Conservation (phyloP, 1,139 yeast species). For the Debaryomyces fabryi region DNA sequence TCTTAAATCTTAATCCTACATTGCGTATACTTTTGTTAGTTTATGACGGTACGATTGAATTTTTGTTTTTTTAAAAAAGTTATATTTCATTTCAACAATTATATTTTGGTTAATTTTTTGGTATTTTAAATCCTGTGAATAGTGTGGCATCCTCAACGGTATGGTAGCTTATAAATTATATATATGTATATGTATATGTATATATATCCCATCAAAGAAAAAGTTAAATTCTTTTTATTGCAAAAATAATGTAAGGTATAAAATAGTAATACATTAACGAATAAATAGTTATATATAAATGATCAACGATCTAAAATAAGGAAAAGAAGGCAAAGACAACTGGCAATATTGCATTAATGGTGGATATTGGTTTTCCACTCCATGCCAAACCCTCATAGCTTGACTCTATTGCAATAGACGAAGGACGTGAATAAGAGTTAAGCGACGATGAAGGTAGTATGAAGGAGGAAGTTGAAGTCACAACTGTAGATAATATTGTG, state of each 20-base stretch:
- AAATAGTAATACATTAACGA: constrained; percentile 4
- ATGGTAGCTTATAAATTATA: constrained; percentile 20
- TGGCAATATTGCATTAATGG: constrained; percentile 5
- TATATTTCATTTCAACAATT: constrained; percentile 30
- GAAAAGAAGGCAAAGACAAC: constrained; percentile 7
- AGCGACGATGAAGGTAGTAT: neutral
- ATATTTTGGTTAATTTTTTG: constrained; percentile 13
- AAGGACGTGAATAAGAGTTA: constrained; percentile 1
- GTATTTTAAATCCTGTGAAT: constrained; percentile 15
- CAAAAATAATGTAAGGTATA: no score
- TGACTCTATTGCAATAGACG: constrained; percentile 6
- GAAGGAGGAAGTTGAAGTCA: neutral
- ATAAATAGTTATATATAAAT: neutral
- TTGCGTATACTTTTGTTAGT: constrained; percentile 13
- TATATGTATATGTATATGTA: constrained; percentile 4
- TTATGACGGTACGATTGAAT: constrained; percentile 21
- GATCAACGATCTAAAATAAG: constrained; percentile 1
- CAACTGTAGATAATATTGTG: neutral
- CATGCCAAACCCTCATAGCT: constrained; percentile 8
- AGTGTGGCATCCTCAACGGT: constrained; percentile 38
- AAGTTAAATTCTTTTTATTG: neutral
- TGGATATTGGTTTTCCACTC: neutral
- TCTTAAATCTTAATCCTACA: constrained; percentile 12
- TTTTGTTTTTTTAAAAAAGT: constrained; percentile 17
- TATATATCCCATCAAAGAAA: constrained; percentile 5